Conservation (phyloP, 1,284 basidiomycete genomes). For the Moniliella sp. region DNA sequence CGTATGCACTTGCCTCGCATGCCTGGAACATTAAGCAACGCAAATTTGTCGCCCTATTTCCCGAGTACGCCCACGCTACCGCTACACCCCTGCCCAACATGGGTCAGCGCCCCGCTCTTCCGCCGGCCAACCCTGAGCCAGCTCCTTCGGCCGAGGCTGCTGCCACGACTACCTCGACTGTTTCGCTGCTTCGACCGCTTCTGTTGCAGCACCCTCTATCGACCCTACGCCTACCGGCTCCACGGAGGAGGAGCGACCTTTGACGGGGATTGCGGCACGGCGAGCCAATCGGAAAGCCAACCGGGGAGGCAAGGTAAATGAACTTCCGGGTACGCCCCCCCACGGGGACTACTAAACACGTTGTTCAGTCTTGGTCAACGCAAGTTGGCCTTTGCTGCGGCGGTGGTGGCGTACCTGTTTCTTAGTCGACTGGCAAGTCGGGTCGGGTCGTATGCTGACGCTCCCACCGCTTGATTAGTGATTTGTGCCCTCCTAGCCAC, state of each 20-base stretch:
- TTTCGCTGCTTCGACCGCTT: neutral
- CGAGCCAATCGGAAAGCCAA: too few relatives aligned
- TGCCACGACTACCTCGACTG: neutral
- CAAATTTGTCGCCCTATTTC: slow-evolving; percentile 42
- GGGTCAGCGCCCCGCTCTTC: slow-evolving; percentile 7
- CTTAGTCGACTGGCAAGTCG: slow-evolving; percentile 9
- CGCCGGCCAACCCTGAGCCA: neutral
- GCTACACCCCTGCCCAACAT: slow-evolving; percentile 25
- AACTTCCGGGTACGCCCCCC: too few relatives aligned
- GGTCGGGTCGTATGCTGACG: too few relatives aligned
- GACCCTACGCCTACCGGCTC: too few relatives aligned
- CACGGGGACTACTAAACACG: too few relatives aligned
- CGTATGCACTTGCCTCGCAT: slow-evolving; percentile 58
- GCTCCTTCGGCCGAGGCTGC: neutral
- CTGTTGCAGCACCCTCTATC: too few relatives aligned
- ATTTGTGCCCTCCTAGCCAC: too few relatives aligned
- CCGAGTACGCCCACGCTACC: slow-evolving; percentile 12
- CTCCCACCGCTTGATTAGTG: too few relatives aligned
- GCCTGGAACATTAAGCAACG: slow-evolving; percentile 58
- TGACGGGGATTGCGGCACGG: too few relatives aligned
- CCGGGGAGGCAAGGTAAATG: too few relatives aligned
- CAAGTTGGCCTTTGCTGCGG: slow-evolving; percentile 6
- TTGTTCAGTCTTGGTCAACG: neutral
- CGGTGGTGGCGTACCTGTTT: slow-evolving; percentile 16
- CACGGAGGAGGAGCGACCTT: too few relatives aligned